Conservation (phyloP, 1,284 basidiomycete species). For the Marasmius sp. region DNA sequence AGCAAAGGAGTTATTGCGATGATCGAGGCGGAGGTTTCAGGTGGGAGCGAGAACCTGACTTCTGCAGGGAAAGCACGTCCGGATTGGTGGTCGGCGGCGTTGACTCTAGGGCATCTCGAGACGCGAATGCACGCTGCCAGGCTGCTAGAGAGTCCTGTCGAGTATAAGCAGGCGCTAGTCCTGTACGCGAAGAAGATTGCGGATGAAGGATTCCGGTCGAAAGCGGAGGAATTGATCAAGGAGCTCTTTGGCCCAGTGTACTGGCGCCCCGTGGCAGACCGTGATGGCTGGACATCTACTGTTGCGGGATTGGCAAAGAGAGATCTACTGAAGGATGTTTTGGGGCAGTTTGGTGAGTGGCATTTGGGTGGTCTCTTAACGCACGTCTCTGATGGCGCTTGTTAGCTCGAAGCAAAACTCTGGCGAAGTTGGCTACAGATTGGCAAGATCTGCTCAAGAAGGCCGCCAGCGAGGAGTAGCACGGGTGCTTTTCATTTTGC, state of each 20-base stretch:
- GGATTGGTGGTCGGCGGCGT: slow-evolving; percentile 75
- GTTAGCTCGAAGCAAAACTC: slow-evolving; percentile 68
- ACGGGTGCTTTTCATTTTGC: background rate
- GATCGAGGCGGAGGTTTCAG: slow-evolving; percentile 56
- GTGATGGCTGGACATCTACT: slow-evolving; percentile 69
- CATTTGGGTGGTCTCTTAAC: background rate
- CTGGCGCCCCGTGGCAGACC: slow-evolving; percentile 59
- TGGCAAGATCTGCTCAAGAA: slow-evolving; percentile 78
- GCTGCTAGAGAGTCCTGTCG: slow-evolving; percentile 74
- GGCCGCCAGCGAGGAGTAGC: slow-evolving; percentile 46
- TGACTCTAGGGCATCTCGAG: slow-evolving; percentile 86
- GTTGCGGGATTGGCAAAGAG: slow-evolving; percentile 74
- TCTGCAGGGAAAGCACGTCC: slow-evolving; percentile 46
- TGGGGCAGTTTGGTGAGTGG: slow-evolving; percentile 71
- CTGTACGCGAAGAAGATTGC: slow-evolving; percentile 81
- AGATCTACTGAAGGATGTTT: slow-evolving; percentile 76
- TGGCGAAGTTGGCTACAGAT: slow-evolving; percentile 70
- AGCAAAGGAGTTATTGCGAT: slow-evolving; percentile 48
- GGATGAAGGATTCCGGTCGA: slow-evolving; percentile 81
- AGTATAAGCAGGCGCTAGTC: slow-evolving; percentile 76
- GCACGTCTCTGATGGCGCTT: slow-evolving; percentile 6
- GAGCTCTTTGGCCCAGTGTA: slow-evolving; percentile 88
- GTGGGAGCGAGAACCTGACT: slow-evolving; percentile 34
- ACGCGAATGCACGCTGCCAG: slow-evolving; percentile 72
- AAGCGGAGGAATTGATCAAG: slow-evolving; percentile 85